Percentiles rank a stretch among this genome's conserved stretches.
Conservation (phyloP, 305 asterid genomes). For the Monarda citriodora region DNA sequence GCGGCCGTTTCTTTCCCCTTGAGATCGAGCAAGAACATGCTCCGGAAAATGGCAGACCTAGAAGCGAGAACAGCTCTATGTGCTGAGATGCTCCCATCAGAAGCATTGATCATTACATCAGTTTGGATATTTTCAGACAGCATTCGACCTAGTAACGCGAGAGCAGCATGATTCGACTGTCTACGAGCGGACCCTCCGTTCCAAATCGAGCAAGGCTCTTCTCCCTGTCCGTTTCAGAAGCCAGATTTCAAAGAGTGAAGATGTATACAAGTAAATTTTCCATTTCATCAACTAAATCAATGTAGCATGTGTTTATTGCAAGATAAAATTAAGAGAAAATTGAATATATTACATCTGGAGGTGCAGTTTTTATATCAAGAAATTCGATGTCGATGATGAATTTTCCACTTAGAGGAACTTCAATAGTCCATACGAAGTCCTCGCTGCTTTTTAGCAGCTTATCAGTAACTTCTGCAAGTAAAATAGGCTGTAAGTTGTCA, state of each 20-base stretch:
- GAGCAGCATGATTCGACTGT: constrained; percentile 48
- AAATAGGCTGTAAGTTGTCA: constrained; percentile 8
- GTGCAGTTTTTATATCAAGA: constrained; percentile 68
- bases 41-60: constrained; percentile 82
- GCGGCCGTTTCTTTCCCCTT: constrained; percentile 71
- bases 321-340: neutral
- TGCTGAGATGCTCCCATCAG: constrained; percentile 76
- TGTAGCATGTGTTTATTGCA: neutral
- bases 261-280: constrained; percentile 8
- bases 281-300: neutral
- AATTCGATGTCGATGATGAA: constrained; percentile 85
- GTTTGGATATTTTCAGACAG: constrained; percentile 75
- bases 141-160: constrained; percentile 61
- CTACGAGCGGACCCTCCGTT: constrained; percentile 33
- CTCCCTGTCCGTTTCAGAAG: constrained; percentile 38
- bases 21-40: constrained; percentile 90
- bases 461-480: constrained; percentile 40
- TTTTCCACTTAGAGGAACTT: constrained; percentile 68
- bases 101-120: constrained; percentile 58
- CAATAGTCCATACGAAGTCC: constrained; percentile 66
- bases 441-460: constrained; percentile 40
- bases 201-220: constrained; percentile 71
- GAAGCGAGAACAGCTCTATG: constrained; percentile 96
- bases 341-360: constrained; percentile 43
- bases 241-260: neutral